A percentile compares a stretch with the other conserved stretches of the same genome.
These are phyloP conservation scores for Groenewaldozyma salmanticensis DNA, from an alignment of 805 yeast species.

Conservation along the genomic window DNA sequence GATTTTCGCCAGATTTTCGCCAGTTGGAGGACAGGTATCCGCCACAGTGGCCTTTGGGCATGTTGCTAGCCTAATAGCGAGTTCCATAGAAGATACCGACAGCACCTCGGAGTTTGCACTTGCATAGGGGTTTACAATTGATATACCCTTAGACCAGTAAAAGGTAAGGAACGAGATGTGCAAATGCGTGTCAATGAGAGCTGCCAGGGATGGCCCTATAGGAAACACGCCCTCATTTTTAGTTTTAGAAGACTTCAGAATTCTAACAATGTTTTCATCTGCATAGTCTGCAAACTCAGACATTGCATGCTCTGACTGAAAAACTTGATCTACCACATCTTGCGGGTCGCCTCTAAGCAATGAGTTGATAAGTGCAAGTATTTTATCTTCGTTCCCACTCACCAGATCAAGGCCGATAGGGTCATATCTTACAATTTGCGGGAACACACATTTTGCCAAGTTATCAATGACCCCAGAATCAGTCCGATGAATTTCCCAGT, in stretches of 20 bases:
- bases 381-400: constrained; percentile 7
- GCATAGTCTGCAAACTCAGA: constrained; percentile 18
- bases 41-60: constrained; percentile 16
- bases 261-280: constrained; percentile 10
- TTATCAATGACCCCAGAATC: not conserved
- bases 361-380: constrained; percentile 6
- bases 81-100: constrained; percentile 12
- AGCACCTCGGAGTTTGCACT: constrained; percentile 9
- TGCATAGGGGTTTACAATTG: constrained; percentile 17
- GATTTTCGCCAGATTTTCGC: not conserved
- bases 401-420: constrained; percentile 15
- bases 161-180: constrained; percentile 19
- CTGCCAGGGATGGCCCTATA: constrained; percentile 12
- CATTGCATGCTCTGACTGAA: constrained; percentile 7
- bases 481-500: not conserved
- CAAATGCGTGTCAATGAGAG: constrained; percentile 20
- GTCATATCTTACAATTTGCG: constrained; percentile 8
- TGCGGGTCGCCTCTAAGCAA: constrained; percentile 6
- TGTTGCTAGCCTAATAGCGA: constrained; percentile 15
- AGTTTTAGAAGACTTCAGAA: constrained; percentile 2
- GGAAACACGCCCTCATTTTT: constrained; percentile 4
- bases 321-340: constrained; percentile 1
- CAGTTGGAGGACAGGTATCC: constrained; percentile 20
- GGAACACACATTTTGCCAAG: not conserved
- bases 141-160: constrained; percentile 13